phyloP scores from a whole-genome alignment of 805 yeast genomes.

The Saccharomycopsis capsularis region DNA sequence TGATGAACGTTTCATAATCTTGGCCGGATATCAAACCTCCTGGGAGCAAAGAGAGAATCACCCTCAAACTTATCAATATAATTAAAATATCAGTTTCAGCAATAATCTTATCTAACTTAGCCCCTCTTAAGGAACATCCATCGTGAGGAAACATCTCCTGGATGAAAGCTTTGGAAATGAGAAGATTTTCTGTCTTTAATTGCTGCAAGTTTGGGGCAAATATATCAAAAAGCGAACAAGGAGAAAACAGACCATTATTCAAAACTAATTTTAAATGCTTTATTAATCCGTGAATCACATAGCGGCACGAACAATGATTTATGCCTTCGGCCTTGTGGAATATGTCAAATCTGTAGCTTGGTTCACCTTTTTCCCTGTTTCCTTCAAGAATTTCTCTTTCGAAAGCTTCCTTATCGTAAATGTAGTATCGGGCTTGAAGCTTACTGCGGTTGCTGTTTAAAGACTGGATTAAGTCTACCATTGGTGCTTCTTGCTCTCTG shows the following conservation, averaged over 20 bases:
- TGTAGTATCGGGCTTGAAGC: constrained; percentile 1
- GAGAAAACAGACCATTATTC: not conserved
- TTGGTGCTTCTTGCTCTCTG: not conserved
- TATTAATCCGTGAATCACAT: constrained; percentile 8
- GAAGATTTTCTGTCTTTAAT: constrained; percentile 1
- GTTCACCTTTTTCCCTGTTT: not conserved
- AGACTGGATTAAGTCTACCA: constrained; percentile 4
- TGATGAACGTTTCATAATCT: constrained; percentile 6
- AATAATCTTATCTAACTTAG: not conserved
- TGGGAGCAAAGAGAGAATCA: constrained; percentile 8
- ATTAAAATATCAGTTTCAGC: not conserved
- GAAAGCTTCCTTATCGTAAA: constrained; percentile 8
- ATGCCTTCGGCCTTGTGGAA: constrained; percentile 7
- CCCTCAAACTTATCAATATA: constrained; percentile 4
- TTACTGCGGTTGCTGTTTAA: constrained; percentile 5
- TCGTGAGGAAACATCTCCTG: constrained; percentile 16
- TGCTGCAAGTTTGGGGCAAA: constrained; percentile 15
- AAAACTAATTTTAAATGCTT: not conserved
- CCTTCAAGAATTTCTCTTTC: not conserved
- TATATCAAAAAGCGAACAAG: constrained; percentile 1
- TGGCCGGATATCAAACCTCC: constrained; percentile 12
- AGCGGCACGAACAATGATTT: constrained; percentile 1
- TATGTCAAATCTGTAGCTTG: constrained; percentile 1
- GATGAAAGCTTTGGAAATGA: constrained; percentile 6
- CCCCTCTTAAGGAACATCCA: constrained; percentile 17